phyloP scores from a whole-genome alignment of 495 filamentous ascomycete species.

The Rostrohypoxylon terebratum region DNA sequence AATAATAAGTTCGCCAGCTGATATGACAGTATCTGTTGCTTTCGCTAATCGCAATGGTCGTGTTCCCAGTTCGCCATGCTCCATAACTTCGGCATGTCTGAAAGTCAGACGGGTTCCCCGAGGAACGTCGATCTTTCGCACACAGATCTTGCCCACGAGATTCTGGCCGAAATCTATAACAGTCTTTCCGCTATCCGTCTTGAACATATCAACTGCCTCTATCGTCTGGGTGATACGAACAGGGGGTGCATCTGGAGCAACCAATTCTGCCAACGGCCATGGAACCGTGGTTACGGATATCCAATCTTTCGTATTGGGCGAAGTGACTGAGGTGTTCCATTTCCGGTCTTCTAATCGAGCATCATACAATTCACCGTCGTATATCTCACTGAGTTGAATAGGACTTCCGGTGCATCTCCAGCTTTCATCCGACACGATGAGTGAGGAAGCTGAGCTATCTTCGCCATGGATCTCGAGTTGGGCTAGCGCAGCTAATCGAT shows the following conservation, averaged over 20 bases:
- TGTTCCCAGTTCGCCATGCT: background rate
- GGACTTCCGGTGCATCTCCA: background rate
- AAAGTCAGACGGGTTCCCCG: background rate
- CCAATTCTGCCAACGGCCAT: background rate
- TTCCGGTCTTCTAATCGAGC: background rate
- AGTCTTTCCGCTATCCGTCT: background rate
- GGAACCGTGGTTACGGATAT: background rate
- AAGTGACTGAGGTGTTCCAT: background rate
- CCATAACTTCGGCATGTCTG: constrained; percentile 4
- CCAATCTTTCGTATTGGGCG: background rate
- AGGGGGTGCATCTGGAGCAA: background rate
- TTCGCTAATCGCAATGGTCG: background rate
- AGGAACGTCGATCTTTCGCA: background rate
- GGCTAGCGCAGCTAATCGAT: background rate
- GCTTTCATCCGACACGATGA: background rate
- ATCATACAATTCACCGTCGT: background rate
- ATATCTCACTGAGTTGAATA: background rate
- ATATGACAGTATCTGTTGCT: background rate
- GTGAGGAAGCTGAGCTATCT: background rate
- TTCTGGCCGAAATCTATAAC: background rate
- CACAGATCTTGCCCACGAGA: background rate
- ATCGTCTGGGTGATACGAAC: background rate
- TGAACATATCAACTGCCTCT: background rate
- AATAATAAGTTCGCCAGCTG: background rate
- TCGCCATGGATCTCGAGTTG: background rate